Conservation (phyloP, 2,329 filamentous ascomycete genomes). For the Cladosporium sp. region DNA sequence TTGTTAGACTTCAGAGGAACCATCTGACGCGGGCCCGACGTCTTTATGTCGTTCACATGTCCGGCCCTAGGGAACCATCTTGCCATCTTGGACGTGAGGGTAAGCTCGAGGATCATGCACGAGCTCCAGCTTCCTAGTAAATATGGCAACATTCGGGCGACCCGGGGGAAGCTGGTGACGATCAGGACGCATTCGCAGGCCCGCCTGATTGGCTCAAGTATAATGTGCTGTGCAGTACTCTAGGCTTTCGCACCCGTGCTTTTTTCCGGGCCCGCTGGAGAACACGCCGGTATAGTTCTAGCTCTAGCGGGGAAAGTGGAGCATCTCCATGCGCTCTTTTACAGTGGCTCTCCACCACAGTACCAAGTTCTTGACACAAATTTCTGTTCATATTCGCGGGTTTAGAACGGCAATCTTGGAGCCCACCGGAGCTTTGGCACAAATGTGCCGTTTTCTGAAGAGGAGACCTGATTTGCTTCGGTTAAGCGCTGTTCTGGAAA, state of each 20-base stretch:
- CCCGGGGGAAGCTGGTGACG: background rate
- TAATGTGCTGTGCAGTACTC: background rate
- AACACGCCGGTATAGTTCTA: background rate
- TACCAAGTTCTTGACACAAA: background rate
- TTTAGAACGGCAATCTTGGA: background rate
- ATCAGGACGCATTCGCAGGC: background rate
- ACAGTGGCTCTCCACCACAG: background rate
- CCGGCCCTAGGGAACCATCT: conserved; percentile 11
- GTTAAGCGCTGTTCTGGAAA: background rate
- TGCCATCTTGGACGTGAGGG: background rate
- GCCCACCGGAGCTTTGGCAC: background rate
- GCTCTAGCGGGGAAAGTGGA: background rate
- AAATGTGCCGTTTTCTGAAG: background rate
- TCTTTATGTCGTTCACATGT: background rate
- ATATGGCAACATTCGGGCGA: background rate
- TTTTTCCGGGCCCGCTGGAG: background rate
- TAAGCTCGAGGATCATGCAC: conserved; percentile 1
- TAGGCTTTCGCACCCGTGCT: background rate
- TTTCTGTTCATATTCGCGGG: background rate
- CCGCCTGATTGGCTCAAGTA: background rate
- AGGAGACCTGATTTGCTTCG: background rate
- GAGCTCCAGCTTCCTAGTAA: background rate
- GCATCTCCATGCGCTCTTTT: background rate
- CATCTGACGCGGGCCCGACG: background rate
- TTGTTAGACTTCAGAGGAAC: background rate